These are phyloP conservation scores for Crithidia thermophila DNA, from an alignment of 208 protist genomes.

Conservation along the genomic window DNA sequence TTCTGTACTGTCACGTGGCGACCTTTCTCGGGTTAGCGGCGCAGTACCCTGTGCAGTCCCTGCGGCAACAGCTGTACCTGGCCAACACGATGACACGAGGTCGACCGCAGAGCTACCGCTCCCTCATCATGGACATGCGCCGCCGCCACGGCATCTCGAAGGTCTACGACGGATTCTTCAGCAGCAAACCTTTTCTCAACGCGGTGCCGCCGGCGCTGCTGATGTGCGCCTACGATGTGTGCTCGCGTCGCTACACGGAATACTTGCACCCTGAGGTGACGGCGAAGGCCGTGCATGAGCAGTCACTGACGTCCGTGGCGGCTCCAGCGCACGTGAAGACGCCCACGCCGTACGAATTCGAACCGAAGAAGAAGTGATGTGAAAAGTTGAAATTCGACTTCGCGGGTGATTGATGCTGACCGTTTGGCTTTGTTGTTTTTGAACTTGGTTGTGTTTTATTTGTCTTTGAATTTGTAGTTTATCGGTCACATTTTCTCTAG, in stretches of 20 bases:
- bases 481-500: too few relatives aligned
- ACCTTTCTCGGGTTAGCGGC: conserved; percentile 48
- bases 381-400: background rate
- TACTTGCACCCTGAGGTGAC: conserved; percentile 54
- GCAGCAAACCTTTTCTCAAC: conserved; percentile 59
- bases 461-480: too few relatives aligned
- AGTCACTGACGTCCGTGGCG: conserved; percentile 46
- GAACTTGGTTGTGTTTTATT: too few relatives aligned
- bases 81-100: conserved; percentile 41
- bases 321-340: conserved; percentile 28
- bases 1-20: conserved; percentile 75
- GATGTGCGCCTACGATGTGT: conserved; percentile 67
- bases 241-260: conserved; percentile 66
- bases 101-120: conserved; percentile 51
- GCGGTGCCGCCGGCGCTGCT: conserved; percentile 71
- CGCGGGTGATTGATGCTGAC: too few relatives aligned
- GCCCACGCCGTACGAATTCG: conserved; percentile 64
- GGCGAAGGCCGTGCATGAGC: conserved; percentile 37
- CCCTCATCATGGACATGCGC: conserved; percentile 62
- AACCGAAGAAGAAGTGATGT: background rate
- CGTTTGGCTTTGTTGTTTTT: too few relatives aligned
- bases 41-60: conserved; percentile 73
- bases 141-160: conserved; percentile 73
- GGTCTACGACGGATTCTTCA: conserved; percentile 88
- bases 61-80: conserved; percentile 65